These are phyloP conservation scores for Phytophthora multivora DNA, from an alignment of 352 stramenopile species.

Conservation along the genomic window DNA sequence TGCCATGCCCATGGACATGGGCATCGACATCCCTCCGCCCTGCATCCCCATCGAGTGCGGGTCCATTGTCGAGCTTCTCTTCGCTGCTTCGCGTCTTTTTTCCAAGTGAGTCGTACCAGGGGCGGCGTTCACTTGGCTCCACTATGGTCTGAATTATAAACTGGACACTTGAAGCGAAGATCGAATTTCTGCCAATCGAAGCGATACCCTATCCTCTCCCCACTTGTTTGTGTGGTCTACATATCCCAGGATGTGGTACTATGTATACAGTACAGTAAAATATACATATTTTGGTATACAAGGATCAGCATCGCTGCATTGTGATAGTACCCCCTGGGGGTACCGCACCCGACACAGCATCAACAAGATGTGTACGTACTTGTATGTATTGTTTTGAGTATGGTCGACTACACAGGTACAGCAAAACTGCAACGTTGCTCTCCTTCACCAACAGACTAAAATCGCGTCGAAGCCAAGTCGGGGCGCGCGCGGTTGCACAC, in stretches of 20 bases:
- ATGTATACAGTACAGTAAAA: too few relatives aligned
- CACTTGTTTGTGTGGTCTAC: too few relatives aligned
- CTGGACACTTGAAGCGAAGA: conserved; percentile 44
- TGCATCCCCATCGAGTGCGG: conserved; percentile 68
- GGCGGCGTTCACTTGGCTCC: conserved; percentile 15
- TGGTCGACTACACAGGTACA: background rate
- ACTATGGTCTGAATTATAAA: conserved; percentile 33
- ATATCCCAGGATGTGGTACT: too few relatives aligned
- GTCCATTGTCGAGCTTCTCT: conserved; percentile 49
- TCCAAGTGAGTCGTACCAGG: conserved; percentile 17
- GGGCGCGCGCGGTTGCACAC: conserved; percentile 87
- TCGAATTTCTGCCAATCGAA: too few relatives aligned
- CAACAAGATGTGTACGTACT: conserved; percentile 3
- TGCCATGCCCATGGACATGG: conserved; percentile 61
- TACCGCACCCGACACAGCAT: background rate
- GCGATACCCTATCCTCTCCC: too few relatives aligned
- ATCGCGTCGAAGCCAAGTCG: conserved; percentile 72
- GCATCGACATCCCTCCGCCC: conserved; percentile 57
- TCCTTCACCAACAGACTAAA: conserved; percentile 36
- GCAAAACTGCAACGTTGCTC: conserved; percentile 15
- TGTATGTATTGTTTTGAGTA: background rate
- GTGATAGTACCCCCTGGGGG: too few relatives aligned
- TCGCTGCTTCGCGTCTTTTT: conserved; percentile 30
- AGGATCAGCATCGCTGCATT: too few relatives aligned
- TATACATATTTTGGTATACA: too few relatives aligned